Evolutionary conservation across 1,139 yeast species (phyloP), one percentile per base, ranked within the genome.

Genomic region (Magnusiomyces tetraspermus): DNA sequence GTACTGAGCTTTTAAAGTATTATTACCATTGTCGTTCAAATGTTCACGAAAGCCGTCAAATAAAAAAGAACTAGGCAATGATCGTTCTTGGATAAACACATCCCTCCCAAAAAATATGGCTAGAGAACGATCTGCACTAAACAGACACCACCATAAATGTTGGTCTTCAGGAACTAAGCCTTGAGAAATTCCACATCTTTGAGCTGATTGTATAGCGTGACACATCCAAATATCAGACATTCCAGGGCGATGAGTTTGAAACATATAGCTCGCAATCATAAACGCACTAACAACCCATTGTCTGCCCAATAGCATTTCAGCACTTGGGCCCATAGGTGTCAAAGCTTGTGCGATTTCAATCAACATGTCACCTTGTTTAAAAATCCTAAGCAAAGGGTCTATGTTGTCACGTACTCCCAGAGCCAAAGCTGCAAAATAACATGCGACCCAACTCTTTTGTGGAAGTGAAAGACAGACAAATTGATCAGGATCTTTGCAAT

Each of bases 341-440:
- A 46, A 26, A 33, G 43, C 33, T 21, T 48, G 24, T 19, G 55
- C 53, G 22, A 44, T 48, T 22, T 51, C 52, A 23, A 53, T 46
- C 23, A 10, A 43, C 6, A n/a, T 5, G 21, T 43, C 46, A 41
- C 50, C 53, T 38, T 53, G 47, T 13, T 36, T n/a, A 13, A n/a
- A 8, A 21, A 38, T 33, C 26, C 26, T 4, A n/a, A 48, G 45
- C 1, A 41, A 50, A 6, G 52, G 53, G 21, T 40, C 49, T 11
- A 46, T 48, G 40, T 57, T 53, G 23, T 58, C 57, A 13, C 61
- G 58, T 10, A 57, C 58, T 2, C 65, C 67, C 21, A 61, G 56
- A 22, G 66, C 65, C 28, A 64, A 47, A 8, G 61, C 57, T 2
- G 59, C 49, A 43, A 58, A 61, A 37, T 64, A 57, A 13, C 57